Evolutionary conservation across 768 basidiomycete species (phyloP), one percentile per base, ranked within the genome.

Genomic region (Lentinula lateritia): DNA sequence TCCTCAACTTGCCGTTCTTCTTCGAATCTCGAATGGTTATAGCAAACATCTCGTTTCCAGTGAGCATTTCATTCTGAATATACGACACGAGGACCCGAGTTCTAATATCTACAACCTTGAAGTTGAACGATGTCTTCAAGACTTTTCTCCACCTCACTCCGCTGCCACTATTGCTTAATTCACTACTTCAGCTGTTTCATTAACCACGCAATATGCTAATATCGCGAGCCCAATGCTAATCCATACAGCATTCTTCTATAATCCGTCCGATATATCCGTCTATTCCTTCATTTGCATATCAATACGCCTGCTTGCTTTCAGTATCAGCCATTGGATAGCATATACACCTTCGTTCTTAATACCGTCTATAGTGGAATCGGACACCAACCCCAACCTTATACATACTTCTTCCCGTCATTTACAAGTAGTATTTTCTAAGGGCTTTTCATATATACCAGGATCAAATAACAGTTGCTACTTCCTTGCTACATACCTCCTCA

Each of bases 31-130:
- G 32, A 86, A 84, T 64, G 81, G 84, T 23, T 88, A 90, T 71
- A 41, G 38, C 75, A 92, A 91, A 74, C 92, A 94, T 68, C 81
- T 95, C 55, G 79, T 82, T 56, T 85, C 92, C 45, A 92, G 92
- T 93, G 72, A 63, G 92, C 32, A 69, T 50, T 39, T 16, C 20
- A 18, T 15, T 28, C 3, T 46, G 16, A 5, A 8, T 5, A 48
- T 10, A n/a, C 8, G 18, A 28, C 35, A 10, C n/a, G n/a, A 4
- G 28, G 10, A 2, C 28, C 28, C 28, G 28, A 28, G 28, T 28
- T 28, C 28, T 28, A 28, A 28, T 28, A 28, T 2, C 28, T 28
- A 28, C 28, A 2, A 28, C 28, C 23, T 23, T 20, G 34, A 52
- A 91, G 89, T 92, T 64, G 90, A 91, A 69, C 85, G 88, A 28